Evolutionary conservation across 1,139 yeast genomes (phyloP).

Genomic region (Sugiyamaella japonica): DNA sequence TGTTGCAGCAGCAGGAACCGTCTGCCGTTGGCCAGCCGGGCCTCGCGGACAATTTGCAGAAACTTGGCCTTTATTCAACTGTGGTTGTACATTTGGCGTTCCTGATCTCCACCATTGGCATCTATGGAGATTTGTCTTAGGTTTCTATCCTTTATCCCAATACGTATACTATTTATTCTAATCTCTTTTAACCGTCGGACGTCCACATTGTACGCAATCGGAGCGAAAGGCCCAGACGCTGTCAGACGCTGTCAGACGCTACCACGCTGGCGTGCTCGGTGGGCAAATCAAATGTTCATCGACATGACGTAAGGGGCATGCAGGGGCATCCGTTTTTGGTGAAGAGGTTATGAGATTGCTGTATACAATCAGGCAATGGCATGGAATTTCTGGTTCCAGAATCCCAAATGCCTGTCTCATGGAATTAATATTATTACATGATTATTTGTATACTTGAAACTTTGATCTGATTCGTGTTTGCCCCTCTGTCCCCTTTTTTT

Average conservation of each 20-base stretch:
- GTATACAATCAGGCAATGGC: neutral
- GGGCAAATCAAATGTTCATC: neutral
- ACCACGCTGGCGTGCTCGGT: too few relatives aligned
- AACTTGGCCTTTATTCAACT: constrained; percentile 21
- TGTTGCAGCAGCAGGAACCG: neutral
- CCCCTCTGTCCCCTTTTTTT: too few relatives aligned
- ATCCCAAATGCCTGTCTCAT: neutral
- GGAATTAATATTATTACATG: too few relatives aligned
- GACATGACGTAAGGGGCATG: constrained; percentile 5
- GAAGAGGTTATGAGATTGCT: constrained; percentile 1
- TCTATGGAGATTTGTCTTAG: constrained; percentile 33
- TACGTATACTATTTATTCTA: constrained; percentile 6
- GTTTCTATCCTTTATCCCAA: neutral
- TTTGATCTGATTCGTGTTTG: neutral
- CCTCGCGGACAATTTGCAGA: constrained; percentile 1
- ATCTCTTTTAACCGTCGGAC: neutral
- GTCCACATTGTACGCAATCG: too few relatives aligned
- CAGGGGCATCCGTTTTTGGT: constrained; percentile 9
- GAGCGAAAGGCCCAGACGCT: neutral
- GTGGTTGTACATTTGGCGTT: constrained; percentile 30
- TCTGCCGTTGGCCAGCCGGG: neutral
- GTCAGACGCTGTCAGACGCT: too few relatives aligned
- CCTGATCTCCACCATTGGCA: constrained; percentile 34
- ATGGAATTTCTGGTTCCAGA: neutral
- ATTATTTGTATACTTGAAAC: too few relatives aligned